Evolutionary conservation across 2,329 filamentous ascomycete species (phyloP).

Genomic region (Scorias spongiosa): DNA sequence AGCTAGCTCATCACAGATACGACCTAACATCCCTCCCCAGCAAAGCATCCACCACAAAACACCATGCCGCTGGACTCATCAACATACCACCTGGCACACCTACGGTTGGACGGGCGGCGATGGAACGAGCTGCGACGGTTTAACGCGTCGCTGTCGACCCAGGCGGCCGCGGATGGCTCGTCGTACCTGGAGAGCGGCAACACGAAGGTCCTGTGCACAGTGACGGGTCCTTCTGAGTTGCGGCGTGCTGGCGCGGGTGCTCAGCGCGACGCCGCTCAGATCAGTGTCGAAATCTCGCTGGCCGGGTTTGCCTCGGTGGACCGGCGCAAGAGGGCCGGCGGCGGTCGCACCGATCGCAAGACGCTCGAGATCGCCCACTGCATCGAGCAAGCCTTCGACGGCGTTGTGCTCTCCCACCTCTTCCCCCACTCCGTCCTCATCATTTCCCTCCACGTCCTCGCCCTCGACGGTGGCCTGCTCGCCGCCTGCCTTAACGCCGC

Average conservation of each 20-base stretch:
- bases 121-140: constrained; percentile 95
- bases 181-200: constrained; percentile 95
- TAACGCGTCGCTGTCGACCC: constrained; percentile 78
- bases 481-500: constrained; percentile 82
- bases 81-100: constrained; percentile 71
- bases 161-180: constrained; percentile 82
- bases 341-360: constrained; percentile 69
- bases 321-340: constrained; percentile 57
- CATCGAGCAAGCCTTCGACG: constrained; percentile 60
- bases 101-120: constrained; percentile 55
- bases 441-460: constrained; percentile 73
- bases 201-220: constrained; percentile 88
- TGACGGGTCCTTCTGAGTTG: constrained; percentile 69
- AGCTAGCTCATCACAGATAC: no score
- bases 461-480: constrained; percentile 77
- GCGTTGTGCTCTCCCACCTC: constrained; percentile 68
- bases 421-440: constrained; percentile 79
- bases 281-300: constrained; percentile 69
- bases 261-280: constrained; percentile 42
- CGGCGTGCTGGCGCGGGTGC: constrained; percentile 32
- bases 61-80: constrained; percentile 89
- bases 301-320: constrained; percentile 83
- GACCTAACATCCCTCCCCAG: no score
- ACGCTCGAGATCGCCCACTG: constrained; percentile 68
- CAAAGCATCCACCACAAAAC: neutral